These are phyloP conservation scores for Bruguiera sexangula DNA, from an alignment of 345 rosid species.

Conservation along the genomic window DNA sequence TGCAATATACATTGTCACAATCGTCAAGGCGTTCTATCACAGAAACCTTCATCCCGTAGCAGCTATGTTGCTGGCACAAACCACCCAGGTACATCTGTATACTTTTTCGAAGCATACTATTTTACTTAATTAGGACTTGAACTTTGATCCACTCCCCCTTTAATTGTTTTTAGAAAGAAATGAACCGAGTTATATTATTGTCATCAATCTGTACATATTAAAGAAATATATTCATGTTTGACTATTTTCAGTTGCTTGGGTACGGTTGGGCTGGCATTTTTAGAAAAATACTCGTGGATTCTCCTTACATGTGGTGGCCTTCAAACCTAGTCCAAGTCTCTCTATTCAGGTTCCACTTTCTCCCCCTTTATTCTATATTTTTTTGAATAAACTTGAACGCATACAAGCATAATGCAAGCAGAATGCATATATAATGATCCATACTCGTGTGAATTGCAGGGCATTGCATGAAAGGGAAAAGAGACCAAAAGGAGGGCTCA, in stretches of 20 bases:
- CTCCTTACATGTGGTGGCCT: slow-evolving; percentile 97
- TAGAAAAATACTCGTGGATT: slow-evolving; percentile 65
- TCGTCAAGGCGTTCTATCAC: slow-evolving; percentile 40
- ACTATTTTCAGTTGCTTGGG: slow-evolving; percentile 57
- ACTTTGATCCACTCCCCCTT: too few species aligned
- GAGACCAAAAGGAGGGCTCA: slow-evolving; percentile 44
- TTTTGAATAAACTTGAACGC: not conserved
- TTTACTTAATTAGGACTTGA: not conserved
- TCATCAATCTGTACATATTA: not conserved
- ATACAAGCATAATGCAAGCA: not conserved
- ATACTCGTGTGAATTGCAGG: slow-evolving; percentile 30
- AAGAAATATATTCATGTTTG: not conserved
- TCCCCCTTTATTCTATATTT: not conserved
- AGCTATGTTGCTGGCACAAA: slow-evolving; percentile 53
- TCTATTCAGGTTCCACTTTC: slow-evolving; percentile 50
- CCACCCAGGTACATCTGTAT: slow-evolving; percentile 53
- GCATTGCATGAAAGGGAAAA: slow-evolving; percentile 69
- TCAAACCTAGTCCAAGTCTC: slow-evolving; percentile 77
- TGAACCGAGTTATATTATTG: too few species aligned
- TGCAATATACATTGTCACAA: slow-evolving; percentile 27
- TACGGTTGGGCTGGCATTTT: slow-evolving; percentile 87
- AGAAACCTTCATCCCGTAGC: slow-evolving; percentile 25
- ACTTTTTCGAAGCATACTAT: not conserved
- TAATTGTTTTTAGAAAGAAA: too few species aligned
- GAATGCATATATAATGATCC: not conserved